Conservation (phyloP, 148 eudicot species). For the Chenopodium berlandieri region DNA sequence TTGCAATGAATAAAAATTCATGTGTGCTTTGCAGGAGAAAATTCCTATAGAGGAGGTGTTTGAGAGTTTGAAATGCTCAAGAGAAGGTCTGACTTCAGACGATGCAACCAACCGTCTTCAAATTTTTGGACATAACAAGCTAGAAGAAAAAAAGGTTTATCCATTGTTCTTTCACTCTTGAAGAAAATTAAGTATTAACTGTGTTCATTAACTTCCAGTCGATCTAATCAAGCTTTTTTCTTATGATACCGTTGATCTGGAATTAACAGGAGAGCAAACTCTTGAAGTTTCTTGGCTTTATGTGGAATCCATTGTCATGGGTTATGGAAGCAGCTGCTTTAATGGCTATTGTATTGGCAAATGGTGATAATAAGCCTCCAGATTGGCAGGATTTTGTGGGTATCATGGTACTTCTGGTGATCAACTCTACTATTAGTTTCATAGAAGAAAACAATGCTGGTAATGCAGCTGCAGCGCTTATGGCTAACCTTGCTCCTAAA, state of each 20-base stretch:
- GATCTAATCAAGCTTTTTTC: background rate
- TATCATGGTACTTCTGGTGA: constrained; percentile 48
- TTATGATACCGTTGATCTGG: background rate
- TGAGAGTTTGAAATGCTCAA: constrained; percentile 51
- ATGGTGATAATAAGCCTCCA: constrained; percentile 55
- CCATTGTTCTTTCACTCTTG: background rate
- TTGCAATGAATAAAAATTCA: background rate
- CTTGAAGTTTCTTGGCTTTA: constrained; percentile 59
- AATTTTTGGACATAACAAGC: constrained; percentile 62
- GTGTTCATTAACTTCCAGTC: background rate
- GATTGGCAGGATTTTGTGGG: constrained; percentile 77
- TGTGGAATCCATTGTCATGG: constrained; percentile 80
- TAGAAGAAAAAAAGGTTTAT: constrained; percentile 68
- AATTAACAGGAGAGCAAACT: constrained; percentile 47
- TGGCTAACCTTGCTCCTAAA: constrained; percentile 79
- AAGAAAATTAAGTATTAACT: too few relatives aligned
- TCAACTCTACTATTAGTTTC: constrained; percentile 72
- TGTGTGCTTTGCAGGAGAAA: constrained; percentile 49
- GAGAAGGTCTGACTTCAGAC: constrained; percentile 50
- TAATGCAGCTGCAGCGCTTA: constrained; percentile 71
- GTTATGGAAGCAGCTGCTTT: constrained; percentile 68
- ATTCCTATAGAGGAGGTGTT: constrained; percentile 73
- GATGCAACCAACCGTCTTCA: constrained; percentile 51
- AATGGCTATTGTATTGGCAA: constrained; percentile 61
- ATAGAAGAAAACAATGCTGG: constrained; percentile 81